A percentile compares a stretch with the other conserved stretches of the same genome.
Evolutionary conservation across 495 filamentous ascomycete genomes (phyloP).

Genomic region (Terfezia claveryi): DNA sequence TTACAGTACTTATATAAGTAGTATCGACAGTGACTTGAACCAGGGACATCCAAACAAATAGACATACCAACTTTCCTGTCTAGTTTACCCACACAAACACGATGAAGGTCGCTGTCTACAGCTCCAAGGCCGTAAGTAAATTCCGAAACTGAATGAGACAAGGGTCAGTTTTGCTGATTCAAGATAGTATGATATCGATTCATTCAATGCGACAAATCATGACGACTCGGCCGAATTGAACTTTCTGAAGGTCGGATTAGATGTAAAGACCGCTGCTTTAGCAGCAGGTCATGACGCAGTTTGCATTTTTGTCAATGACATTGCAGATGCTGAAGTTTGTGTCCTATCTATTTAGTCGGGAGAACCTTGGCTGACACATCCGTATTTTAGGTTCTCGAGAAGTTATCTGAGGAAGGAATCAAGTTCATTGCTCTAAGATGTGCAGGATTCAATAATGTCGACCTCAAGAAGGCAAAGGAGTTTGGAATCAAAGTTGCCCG

Average conservation of each 20-base stretch:
- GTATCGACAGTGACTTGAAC: background rate
- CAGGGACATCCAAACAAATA: too few relatives aligned
- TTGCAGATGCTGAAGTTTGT: constrained; percentile 26
- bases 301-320: constrained; percentile 54
- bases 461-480: constrained; percentile 31
- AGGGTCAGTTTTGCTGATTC: background rate
- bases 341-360: background rate
- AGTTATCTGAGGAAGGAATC: background rate
- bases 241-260: constrained; percentile 14
- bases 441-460: constrained; percentile 49
- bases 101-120: constrained; percentile 19
- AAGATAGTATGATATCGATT: constrained; percentile 15
- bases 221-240: constrained; percentile 7
- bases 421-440: constrained; percentile 32
- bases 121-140: constrained; percentile 15
- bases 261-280: constrained; percentile 29
- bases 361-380: background rate
- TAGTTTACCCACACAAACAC: background rate
- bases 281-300: constrained; percentile 33
- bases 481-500: constrained; percentile 42
- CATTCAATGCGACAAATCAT: constrained; percentile 4
- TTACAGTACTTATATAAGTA: background rate
- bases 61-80: too few relatives aligned
- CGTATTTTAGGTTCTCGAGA: background rate
- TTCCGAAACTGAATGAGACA: background rate